Evolutionary conservation across 1,139 yeast genomes (phyloP), one percentile per base, ranked within the genome.

Genomic region (Blastobotrys illinoisensis): DNA sequence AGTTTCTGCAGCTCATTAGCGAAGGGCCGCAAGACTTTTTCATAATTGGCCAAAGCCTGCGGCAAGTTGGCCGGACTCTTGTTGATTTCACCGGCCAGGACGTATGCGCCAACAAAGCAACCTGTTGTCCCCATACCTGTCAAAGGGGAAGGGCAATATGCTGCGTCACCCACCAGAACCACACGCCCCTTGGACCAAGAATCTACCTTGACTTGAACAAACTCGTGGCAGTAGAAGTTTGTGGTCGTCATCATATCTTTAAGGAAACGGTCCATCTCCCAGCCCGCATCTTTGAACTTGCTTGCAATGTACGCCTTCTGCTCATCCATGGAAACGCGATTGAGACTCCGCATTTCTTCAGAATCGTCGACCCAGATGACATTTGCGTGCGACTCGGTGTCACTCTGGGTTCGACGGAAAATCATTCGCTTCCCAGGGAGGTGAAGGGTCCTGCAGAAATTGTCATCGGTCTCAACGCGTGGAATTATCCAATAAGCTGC

Each of bases 131-230:
- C 53, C 50, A 28, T 32, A 5, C 46, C 53, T 7, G 50, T 51
- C 7, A 32, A 32, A 5, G 50, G 45, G n/a, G 47, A 16, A 20
- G 53, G 53, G 36, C 51, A 47, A 3, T 32, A 13, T 1, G 47
- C 53, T 1, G 53, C 50, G 14, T 51, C 53, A 9, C 53, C 53
- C n/a, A 36, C 14, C 9, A 51, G 32, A 13, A 47, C 53, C 3
- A 51, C 45, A 2, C 53, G 26, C 23, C 50, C 50, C 19, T 46
- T 28, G 21, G 40, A 32, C 47, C 46, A 47, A 5, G 45, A 16
- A 16, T 16, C 20, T 2, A 44, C n/a, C 14, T 47, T 36, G 36
- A 51, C 53, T 16, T 45, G 50, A n/a, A 21, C 50, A 2, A 20
- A 21, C 13, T 46, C 46, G 21, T 46, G 46, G n/a, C 36, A 47